Evolutionary conservation across 2,329 filamentous ascomycete genomes (phyloP).

Genomic region (Hypoxylon sp.): DNA sequence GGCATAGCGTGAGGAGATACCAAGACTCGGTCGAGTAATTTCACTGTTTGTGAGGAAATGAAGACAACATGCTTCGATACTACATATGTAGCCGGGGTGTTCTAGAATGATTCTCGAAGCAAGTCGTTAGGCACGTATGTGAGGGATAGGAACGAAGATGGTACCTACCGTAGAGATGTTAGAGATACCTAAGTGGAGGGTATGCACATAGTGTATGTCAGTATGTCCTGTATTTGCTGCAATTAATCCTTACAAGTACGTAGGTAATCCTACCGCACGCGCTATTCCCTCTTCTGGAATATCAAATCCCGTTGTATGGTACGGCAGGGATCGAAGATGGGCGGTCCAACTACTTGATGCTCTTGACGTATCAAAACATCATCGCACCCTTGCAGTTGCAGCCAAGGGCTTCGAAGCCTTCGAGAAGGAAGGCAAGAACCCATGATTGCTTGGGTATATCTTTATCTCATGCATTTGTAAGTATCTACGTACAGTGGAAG

Average conservation of each 20-base stretch:
- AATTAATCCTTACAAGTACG: background rate
- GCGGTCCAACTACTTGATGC: slow-evolving; percentile 14
- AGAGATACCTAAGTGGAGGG: background rate
- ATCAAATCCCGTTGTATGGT: slow-evolving; percentile 8
- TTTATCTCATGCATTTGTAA: background rate
- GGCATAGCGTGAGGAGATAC: slow-evolving; percentile 11
- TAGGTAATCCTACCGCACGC: slow-evolving; percentile 7
- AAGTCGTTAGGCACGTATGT: background rate
- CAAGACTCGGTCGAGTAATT: background rate
- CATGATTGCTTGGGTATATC: background rate
- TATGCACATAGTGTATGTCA: background rate
- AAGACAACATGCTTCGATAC: background rate
- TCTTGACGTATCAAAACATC: slow-evolving; percentile 15
- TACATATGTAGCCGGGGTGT: background rate
- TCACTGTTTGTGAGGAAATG: background rate
- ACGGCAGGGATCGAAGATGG: slow-evolving; percentile 9
- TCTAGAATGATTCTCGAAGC: slow-evolving; percentile 31
- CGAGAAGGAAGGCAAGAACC: slow-evolving; percentile 14
- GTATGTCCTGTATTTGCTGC: slow-evolving; percentile 2
- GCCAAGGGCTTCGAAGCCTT: slow-evolving; percentile 10
- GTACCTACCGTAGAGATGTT: background rate
- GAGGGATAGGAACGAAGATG: background rate
- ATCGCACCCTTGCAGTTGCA: slow-evolving; percentile 4
- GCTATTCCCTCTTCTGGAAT: slow-evolving; percentile 14
- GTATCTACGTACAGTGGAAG: background rate